Percentiles rank a stretch among this genome's conserved stretches.
phyloP scores from a whole-genome alignment of 225 moss, liverwort and hornwort species.

The Sphagnum contortum region DNA sequence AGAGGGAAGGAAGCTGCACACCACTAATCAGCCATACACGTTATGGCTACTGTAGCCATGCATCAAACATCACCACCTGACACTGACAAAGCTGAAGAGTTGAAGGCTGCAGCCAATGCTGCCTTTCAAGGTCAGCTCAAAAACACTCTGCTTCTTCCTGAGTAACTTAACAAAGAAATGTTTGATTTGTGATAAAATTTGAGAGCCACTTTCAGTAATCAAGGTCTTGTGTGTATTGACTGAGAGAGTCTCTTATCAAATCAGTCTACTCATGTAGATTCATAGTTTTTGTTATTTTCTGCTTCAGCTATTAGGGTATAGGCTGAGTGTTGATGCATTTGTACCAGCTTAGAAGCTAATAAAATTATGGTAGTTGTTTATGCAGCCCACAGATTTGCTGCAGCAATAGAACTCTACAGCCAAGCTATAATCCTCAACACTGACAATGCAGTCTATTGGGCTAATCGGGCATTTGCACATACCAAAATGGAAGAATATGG shows the following conservation, averaged over 20 bases:
- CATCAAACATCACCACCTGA: slow-evolving; percentile 19
- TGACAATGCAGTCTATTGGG: slow-evolving; percentile 89
- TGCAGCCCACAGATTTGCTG: slow-evolving; percentile 65
- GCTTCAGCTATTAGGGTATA: too few relatives aligned
- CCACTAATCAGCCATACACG: background rate
- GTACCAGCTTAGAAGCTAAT: too few relatives aligned
- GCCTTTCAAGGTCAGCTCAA: slow-evolving; percentile 44
- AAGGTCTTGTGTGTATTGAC: too few relatives aligned
- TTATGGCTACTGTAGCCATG: slow-evolving; percentile 37
- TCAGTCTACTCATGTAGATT: too few relatives aligned
- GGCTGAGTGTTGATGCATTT: too few relatives aligned
- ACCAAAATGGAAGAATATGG: slow-evolving; percentile 97
- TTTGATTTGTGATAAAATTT: too few relatives aligned
- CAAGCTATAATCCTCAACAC: slow-evolving; percentile 74
- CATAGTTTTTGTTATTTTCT: too few relatives aligned
- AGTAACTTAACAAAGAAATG: too few relatives aligned
- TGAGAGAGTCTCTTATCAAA: too few relatives aligned
- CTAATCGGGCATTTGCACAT: slow-evolving; percentile 90
- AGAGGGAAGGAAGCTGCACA: too few relatives aligned
- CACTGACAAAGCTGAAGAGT: slow-evolving; percentile 40
- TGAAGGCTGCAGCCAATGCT: slow-evolving; percentile 54
- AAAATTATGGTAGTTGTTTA: background rate
- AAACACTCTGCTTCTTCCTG: too few relatives aligned
- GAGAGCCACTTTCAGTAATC: too few relatives aligned
- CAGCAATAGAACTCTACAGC: slow-evolving; percentile 77